A percentile compares a stretch with the other conserved stretches of the same genome.
phyloP scores from a whole-genome alignment of 345 rosid genomes.

The Limnanthes douglasii region DNA sequence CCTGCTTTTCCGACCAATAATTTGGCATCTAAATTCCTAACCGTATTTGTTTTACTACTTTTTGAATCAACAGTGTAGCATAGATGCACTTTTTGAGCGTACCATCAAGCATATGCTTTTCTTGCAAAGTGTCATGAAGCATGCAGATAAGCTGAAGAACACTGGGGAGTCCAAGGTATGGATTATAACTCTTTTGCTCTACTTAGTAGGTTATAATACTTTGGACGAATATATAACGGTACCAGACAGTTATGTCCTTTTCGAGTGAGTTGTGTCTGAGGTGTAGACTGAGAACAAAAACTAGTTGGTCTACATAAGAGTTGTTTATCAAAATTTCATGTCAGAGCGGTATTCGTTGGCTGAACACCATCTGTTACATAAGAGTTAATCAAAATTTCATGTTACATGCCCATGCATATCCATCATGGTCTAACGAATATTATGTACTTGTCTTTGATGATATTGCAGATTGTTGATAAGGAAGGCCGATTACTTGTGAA shows the following conservation, averaged over 20 bases:
- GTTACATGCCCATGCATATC: background rate
- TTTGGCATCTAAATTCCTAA: conserved; percentile 2
- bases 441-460: background rate
- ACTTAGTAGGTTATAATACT: too few species aligned
- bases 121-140: conserved; percentile 91
- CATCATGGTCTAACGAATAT: background rate
- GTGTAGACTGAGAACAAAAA: too few species aligned
- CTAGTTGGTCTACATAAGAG: too few species aligned
- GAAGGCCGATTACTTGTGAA: conserved; percentile 36
- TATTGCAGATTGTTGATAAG: conserved; percentile 37
- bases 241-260: too few species aligned
- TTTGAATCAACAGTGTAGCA: conserved; percentile 74
- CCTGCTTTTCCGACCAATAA: background rate
- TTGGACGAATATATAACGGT: too few species aligned
- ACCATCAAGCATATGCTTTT: conserved; percentile 99
- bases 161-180: conserved; percentile 76
- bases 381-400: background rate
- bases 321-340: too few species aligned
- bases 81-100: conserved; percentile 85
- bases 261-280: too few species aligned
- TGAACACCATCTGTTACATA: too few species aligned
- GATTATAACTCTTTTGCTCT: background rate
- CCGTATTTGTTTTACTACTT: background rate
- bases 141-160: conserved; percentile 80
- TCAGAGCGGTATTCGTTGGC: too few species aligned